Conservation (phyloP, 768 basidiomycete genomes). For the Lentinus tigrinus region DNA sequence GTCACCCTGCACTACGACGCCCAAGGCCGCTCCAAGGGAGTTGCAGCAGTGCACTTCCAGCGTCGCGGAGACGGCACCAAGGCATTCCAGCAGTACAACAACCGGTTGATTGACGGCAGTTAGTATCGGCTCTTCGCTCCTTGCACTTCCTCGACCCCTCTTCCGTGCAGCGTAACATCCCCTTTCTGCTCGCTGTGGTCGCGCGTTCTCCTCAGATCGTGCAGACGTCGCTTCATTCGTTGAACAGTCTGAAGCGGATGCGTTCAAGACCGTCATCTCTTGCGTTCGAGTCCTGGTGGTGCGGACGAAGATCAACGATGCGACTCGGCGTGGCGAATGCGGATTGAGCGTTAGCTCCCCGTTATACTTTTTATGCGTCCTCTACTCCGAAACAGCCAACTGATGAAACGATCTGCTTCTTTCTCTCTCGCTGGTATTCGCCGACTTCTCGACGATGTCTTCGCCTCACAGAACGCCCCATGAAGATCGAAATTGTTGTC, state of each 20-base stretch:
- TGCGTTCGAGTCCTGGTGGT: not conserved
- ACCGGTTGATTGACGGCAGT: conserved; percentile 99
- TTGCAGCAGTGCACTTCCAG: conserved; percentile 83
- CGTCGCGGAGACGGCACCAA: conserved; percentile 87
- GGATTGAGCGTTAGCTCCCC: conserved; percentile 14
- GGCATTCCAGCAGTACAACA: conserved; percentile 94
- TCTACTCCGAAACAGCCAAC: conserved; percentile 33
- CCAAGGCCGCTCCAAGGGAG: conserved; percentile 85
- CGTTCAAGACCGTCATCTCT: not conserved
- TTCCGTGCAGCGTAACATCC: conserved; percentile 24
- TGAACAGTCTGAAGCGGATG: not conserved
- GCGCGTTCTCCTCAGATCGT: not conserved
- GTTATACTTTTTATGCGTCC: conserved; percentile 29
- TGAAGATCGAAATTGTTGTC: conserved; percentile 98
- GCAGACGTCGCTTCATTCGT: not conserved
- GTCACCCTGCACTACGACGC: conserved; percentile 86
- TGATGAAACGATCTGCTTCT: conserved; percentile 34
- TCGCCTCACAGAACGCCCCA: conserved; percentile 74
- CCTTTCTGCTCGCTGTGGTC: conserved; percentile 9
- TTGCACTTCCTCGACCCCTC: conserved; percentile 34
- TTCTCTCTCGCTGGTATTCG: conserved; percentile 25
- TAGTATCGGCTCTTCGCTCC: conserved; percentile 68
- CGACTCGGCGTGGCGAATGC: conserved; percentile 4
- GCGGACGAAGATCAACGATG: conserved; percentile 16
- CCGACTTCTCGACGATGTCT: conserved; percentile 27